A percentile compares a stretch with the other conserved stretches of the same genome.
Conservation (phyloP, 768 basidiomycete genomes). For the Floccularia luteovirens region DNA sequence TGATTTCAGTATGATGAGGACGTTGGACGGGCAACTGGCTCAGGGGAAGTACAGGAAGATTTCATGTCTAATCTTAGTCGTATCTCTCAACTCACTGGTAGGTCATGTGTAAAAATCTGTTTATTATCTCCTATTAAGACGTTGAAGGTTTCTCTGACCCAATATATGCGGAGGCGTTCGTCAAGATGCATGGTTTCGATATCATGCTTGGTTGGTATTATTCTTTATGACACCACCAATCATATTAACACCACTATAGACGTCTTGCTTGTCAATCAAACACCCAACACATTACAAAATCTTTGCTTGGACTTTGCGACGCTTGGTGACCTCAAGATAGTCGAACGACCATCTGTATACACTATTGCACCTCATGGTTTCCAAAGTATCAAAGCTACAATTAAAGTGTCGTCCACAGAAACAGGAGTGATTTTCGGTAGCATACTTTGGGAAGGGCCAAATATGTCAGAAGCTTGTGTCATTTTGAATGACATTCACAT, state of each 20-base stretch:
- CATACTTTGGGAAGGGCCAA: constrained; percentile 92
- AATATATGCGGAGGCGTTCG: constrained; percentile 96
- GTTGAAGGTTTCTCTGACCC: constrained; percentile 88
- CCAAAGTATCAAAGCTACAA: constrained; percentile 97
- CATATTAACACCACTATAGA: constrained; percentile 36
- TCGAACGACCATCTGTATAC: constrained; percentile 90
- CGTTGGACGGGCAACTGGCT: constrained; percentile 82
- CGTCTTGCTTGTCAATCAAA: constrained; percentile 95
- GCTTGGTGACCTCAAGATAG: constrained; percentile 92
- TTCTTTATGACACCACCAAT: neutral
- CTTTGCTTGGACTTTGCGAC: constrained; percentile 97
- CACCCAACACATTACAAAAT: constrained; percentile 88
- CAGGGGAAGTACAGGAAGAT: constrained; percentile 79
- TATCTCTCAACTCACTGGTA: constrained; percentile 90
- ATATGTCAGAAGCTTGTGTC: constrained; percentile 83
- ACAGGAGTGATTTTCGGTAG: constrained; percentile 98
- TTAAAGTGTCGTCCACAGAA: constrained; percentile 97
- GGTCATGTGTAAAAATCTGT: constrained; percentile 6
- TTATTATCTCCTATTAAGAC: neutral
- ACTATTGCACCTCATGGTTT: constrained; percentile 95
- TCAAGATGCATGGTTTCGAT: constrained; percentile 97
- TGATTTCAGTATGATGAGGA: constrained; percentile 75
- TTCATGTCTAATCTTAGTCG: constrained; percentile 91
- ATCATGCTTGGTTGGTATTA: constrained; percentile 69
- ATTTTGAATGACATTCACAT: constrained; percentile 97